Conservation (phyloP, 768 basidiomycete species). For the Tubosaeta sp. region DNA sequence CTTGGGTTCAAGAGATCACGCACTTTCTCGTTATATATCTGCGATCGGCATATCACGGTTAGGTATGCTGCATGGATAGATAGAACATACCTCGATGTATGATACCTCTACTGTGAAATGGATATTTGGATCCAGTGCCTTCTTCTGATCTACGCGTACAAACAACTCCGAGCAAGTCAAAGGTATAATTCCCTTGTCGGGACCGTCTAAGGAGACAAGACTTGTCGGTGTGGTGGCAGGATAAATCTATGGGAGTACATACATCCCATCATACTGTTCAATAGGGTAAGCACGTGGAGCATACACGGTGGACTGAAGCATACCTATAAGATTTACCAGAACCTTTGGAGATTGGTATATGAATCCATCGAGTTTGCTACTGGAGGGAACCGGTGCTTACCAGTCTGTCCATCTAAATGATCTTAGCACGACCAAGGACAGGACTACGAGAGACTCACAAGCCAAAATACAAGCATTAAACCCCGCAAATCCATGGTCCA, state of each 20-base stretch:
- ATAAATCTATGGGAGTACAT: slow-evolving; percentile 34
- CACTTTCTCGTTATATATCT: slow-evolving; percentile 98
- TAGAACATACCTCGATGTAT: slow-evolving; percentile 75
- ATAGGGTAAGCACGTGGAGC: slow-evolving; percentile 5
- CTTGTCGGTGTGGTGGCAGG: slow-evolving; percentile 2
- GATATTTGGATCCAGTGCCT: slow-evolving; percentile 58
- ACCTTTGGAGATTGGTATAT: slow-evolving; percentile 40
- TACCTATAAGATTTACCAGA: slow-evolving; percentile 92
- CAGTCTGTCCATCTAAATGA: slow-evolving; percentile 72
- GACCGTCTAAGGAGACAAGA: slow-evolving; percentile 58
- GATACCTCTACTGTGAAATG: slow-evolving; percentile 96
- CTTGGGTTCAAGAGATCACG: slow-evolving; percentile 96
- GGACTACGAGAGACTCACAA: slow-evolving; percentile 58
- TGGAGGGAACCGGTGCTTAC: slow-evolving; percentile 39
- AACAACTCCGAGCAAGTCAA: slow-evolving; percentile 94
- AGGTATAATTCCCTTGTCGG: slow-evolving; percentile 97
- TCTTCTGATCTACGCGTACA: slow-evolving; percentile 68
- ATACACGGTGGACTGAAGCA: slow-evolving; percentile 23
- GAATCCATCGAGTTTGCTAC: slow-evolving; percentile 3
- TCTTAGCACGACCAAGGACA: background rate
- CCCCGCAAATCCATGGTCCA: slow-evolving; percentile 93
- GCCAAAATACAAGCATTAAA: slow-evolving; percentile 99
- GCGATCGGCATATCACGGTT: background rate
- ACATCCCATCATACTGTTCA: slow-evolving; percentile 91
- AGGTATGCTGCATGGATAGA: background rate